Base-by-base conservation (phyloP, 345 rosid genomes). In the Jatropha curcas region DNA sequence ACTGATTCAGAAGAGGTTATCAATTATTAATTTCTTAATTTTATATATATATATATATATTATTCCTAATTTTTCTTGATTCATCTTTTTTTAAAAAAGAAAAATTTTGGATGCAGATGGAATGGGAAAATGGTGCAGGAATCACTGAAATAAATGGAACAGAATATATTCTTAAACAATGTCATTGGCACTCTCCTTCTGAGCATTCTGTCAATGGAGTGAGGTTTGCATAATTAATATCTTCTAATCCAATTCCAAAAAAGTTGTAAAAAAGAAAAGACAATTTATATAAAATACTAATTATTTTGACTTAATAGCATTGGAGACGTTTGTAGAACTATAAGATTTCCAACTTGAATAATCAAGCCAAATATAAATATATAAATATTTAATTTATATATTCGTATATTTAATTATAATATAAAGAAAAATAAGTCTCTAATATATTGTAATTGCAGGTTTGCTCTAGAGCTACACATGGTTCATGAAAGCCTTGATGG, bases 101-200 rank as follows among this genome's bases (percentile, higher is more conserved):
- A n/a, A n/a, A n/a, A n/a, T 35, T 33, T 43, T 67, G 68, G 39
- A 68, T 81, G 77, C 86, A 89, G 94, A 69, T 89, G 75, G 41
- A 53, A 22, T 89, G 84, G 83, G 85, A 82, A 64, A 76, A 58
- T 25, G 87, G 74, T n/a, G 92, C 86, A 25, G 92, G 94, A 71
- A 65, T 25, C 22, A 34, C 88, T 13, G 28, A 41, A 34, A 71
- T 80, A 41, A 82, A 89, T 69, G 92, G 88, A 51, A 86, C 83
- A 10, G 45, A 65, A 20, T 89, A 84, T 57, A 56, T 31, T 7
- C 85, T 88, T 62, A 30, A 66, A 2, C 94, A 89, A 25, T 55
- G 76, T 31, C 94, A 89, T 11, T 89, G 92, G 92, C 94, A 88
- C 66, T 80, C 90, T 2, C 92, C 89, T 51, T 83, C 92, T 4